phyloP scores from a whole-genome alignment of 2,329 filamentous ascomycete genomes.

The Gliomastix tumulicola region DNA sequence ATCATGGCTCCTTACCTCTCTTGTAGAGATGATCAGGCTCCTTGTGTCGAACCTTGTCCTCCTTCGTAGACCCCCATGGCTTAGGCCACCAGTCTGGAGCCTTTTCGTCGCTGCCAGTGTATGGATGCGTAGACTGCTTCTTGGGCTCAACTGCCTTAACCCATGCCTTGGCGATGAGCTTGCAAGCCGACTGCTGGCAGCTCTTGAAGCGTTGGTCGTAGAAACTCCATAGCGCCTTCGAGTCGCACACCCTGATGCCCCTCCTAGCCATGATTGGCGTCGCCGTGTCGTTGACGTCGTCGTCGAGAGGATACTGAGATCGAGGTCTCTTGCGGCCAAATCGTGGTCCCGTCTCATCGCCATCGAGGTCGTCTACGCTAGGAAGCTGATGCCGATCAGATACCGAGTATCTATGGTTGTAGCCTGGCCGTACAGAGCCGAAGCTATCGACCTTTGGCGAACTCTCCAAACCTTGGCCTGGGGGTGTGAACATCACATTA shows the following conservation, averaged over 20 bases:
- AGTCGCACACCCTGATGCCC: conserved; percentile 45
- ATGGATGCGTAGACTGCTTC: conserved; percentile 70
- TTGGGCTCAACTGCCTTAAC: conserved; percentile 70
- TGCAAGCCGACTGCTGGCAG: conserved; percentile 65
- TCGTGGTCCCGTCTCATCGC: not conserved
- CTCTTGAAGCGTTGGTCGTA: conserved; percentile 56
- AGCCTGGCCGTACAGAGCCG: no score
- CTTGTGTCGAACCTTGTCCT: conserved; percentile 55
- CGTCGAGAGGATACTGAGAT: conserved; percentile 12
- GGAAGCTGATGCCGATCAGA: no score
- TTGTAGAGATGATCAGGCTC: conserved; percentile 70
- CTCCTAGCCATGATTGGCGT: conserved; percentile 30
- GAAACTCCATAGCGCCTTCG: conserved; percentile 47
- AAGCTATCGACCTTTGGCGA: no score
- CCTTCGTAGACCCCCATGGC: conserved; percentile 39
- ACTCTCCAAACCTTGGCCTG: no score
- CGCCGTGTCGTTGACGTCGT: conserved; percentile 31
- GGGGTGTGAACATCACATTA: no score
- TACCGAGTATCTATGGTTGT: no score
- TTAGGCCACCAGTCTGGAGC: conserved; percentile 63
- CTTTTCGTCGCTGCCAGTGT: conserved; percentile 57
- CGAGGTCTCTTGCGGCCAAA: conserved; percentile 1
- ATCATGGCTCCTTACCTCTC: conserved; percentile 40
- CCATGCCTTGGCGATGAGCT: conserved; percentile 68
- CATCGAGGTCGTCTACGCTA: not conserved